A percentile compares a stretch with the other conserved stretches of the same genome.
These are phyloP conservation scores for Phytophthora melonis DNA, from an alignment of 352 stramenopile genomes.

Conservation along the genomic window DNA sequence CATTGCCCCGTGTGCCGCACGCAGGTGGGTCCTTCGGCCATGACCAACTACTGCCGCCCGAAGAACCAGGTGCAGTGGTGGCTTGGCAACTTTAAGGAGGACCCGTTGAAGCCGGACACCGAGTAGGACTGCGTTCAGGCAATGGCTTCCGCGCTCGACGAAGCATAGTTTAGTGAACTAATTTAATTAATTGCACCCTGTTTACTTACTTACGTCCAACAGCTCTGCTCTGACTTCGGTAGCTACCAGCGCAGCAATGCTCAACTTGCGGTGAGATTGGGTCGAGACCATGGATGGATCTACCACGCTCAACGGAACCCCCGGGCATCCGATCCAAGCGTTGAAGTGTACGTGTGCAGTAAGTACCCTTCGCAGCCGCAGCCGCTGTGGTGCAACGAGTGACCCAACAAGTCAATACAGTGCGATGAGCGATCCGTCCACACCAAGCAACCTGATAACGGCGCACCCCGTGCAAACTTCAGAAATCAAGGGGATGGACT, in stretches of 20 bases:
- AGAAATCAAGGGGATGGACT: no score
- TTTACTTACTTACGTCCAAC: no score
- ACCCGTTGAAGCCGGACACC: conserved; percentile 40
- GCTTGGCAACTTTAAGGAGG: conserved; percentile 68
- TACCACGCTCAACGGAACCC: background rate
- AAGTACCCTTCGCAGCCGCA: background rate
- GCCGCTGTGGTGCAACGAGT: background rate
- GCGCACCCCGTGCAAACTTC: no score
- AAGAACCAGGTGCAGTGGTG: conserved; percentile 73
- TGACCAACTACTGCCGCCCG: conserved; percentile 65
- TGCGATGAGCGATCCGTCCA: no score
- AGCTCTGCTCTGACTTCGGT: background rate
- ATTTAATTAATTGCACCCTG: background rate
- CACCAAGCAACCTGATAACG: no score
- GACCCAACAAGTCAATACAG: no score
- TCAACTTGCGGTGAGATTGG: background rate
- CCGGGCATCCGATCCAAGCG: background rate
- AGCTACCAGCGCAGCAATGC: background rate
- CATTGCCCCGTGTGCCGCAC: conserved; percentile 5
- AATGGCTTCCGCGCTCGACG: background rate
- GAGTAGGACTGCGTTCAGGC: conserved; percentile 30
- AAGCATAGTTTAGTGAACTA: background rate
- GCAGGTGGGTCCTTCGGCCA: conserved; percentile 56
- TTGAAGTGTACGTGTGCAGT: no score
- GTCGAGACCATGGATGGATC: background rate